Conservation (phyloP, 495 filamentous ascomycete genomes). For the Zalerion maritima region DNA sequence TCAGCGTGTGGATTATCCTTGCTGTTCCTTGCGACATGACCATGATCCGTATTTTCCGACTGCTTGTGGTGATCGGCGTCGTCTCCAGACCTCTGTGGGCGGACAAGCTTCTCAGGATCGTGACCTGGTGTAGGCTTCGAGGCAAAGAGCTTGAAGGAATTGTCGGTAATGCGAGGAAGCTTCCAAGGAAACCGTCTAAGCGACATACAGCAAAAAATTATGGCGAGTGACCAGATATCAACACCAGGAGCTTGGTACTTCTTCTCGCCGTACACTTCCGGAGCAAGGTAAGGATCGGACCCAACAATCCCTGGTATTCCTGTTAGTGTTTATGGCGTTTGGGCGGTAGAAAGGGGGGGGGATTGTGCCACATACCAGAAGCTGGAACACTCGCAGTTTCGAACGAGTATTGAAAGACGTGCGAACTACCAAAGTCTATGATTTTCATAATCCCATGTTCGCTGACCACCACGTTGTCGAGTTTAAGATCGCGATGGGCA, state of each 20-base stretch:
- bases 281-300: constrained; percentile 92
- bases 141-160: constrained; percentile 86
- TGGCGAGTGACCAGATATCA: constrained; percentile 95
- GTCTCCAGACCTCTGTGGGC: constrained; percentile 22
- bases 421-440: constrained; percentile 96
- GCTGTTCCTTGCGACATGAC: constrained; percentile 8
- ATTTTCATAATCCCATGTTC: constrained; percentile 98
- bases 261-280: constrained; percentile 87
- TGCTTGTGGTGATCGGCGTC: constrained; percentile 12
- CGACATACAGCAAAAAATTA: constrained; percentile 99
- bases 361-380: constrained; percentile 46
- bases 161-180: constrained; percentile 77
- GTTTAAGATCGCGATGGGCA: constrained; percentile 88
- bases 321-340: constrained; percentile 6
- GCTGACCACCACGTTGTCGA: constrained; percentile 97
- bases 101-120: constrained; percentile 29
- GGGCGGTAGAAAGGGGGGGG: background rate
- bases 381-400: constrained; percentile 81
- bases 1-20: constrained; percentile 8
- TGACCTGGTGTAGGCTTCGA: constrained; percentile 49
- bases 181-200: constrained; percentile 96
- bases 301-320: constrained; percentile 68
- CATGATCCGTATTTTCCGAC: constrained; percentile 10
- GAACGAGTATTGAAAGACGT: constrained; percentile 94
- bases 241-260: constrained; percentile 91